Base-by-base conservation (phyloP, 148 eudicot genomes). In the Rhododendron ferrugineum region DNA sequence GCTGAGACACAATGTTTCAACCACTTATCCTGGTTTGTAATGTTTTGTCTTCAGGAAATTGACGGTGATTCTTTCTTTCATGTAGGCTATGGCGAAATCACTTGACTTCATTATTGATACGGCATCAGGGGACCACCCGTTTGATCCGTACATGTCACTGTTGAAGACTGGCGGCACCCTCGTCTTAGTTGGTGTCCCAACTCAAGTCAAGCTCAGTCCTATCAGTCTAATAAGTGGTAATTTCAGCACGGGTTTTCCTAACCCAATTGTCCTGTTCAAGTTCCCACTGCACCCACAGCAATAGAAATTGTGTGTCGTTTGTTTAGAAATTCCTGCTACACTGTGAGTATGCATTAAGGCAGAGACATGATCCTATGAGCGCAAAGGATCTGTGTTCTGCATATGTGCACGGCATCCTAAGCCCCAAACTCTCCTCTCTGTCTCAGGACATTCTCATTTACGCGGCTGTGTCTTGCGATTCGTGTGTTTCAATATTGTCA, bases 131-230 rank as follows among this genome's bases (percentile, higher is more conserved):
- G 44, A 40, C 44, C 44, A 40, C 44, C 44, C 44, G 6, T 40
- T 40, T 40, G 44, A 40, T 40, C 44, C 44, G 5, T 40, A 40
- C 44, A 40, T 40, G 44, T 40, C 44, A 5, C 44, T 40, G 8
- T 40, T 40, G 44, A 40, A 40, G 44, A 40, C 44, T 40, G 44
- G 44, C 44, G 7, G 44, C 44, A 40, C 44, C 44, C 44, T 40
- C 44, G 44, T 40, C 44, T 6, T 40, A 7, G 44, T 40, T 6
- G 44, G 44, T 40, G 44, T 40, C 44, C 44, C 87, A 13, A 80
- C 52, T 70, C 79, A 85, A 70, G 68, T 79, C 66, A 80, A 79
- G 87, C 62, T 80, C 64, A 80, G 79, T 80, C 83, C 83, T 79
- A 11, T 23, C 11, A 79, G 79, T 68, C 87, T 85, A 40, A 42